phyloP scores from a whole-genome alignment of 1,284 basidiomycete species.

The Laetiporus sulphureus region DNA sequence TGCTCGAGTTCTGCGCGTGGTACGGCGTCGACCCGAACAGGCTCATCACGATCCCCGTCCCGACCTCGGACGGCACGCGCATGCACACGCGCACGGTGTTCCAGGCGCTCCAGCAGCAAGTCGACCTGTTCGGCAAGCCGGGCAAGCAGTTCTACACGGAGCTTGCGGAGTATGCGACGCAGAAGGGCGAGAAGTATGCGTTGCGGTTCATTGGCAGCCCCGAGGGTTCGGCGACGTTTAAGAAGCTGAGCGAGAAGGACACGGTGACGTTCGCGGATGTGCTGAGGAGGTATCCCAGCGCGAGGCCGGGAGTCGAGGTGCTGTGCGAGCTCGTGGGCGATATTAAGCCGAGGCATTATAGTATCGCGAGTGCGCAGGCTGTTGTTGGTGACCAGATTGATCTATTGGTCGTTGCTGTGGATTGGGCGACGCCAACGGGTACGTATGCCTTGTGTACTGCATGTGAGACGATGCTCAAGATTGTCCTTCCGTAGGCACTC shows the following conservation, averaged over 20 bases:
- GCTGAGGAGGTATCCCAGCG: conserved; percentile 74
- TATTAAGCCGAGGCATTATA: conserved; percentile 97
- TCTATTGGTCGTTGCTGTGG: conserved; percentile 92
- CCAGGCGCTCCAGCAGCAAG: conserved; percentile 93
- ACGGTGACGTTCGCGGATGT: conserved; percentile 94
- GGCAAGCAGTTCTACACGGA: conserved; percentile 94
- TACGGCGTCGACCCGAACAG: conserved; percentile 84
- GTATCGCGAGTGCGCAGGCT: conserved; percentile 92
- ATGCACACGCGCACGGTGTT: conserved; percentile 90
- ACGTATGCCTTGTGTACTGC: conserved; percentile 20
- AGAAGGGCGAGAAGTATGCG: conserved; percentile 72
- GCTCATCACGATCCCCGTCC: conserved; percentile 78
- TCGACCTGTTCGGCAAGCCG: conserved; percentile 94
- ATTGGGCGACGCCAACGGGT: conserved; percentile 88
- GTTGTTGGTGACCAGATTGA: conserved; percentile 94
- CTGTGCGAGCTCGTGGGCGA: conserved; percentile 89
- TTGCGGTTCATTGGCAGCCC: conserved; percentile 91
- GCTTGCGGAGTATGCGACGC: conserved; percentile 73
- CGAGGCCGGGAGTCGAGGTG: conserved; percentile 73
- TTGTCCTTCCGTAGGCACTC: conserved; percentile 44
- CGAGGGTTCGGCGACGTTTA: conserved; percentile 90
- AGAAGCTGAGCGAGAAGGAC: conserved; percentile 92
- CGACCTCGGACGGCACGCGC: conserved; percentile 44
- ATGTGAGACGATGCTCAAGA: background rate
- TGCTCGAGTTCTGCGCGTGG: conserved; percentile 86